These are phyloP conservation scores for Diddensiella transvaalensis DNA, from an alignment of 805 yeast genomes.

Conservation along the genomic window DNA sequence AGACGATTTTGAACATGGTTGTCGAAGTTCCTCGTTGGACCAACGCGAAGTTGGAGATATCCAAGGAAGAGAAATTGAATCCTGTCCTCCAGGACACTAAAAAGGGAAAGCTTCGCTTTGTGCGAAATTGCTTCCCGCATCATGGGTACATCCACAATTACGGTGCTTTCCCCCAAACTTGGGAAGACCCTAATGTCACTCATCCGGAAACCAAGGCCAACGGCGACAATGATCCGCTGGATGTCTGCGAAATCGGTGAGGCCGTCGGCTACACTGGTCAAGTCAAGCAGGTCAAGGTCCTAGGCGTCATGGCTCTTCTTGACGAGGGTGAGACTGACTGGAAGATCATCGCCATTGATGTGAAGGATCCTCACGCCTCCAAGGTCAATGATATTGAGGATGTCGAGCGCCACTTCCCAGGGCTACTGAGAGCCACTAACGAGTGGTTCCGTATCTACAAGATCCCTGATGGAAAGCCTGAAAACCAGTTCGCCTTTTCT, in stretches of 20 bases:
- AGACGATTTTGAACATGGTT: slow-evolving; percentile 81
- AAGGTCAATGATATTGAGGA: slow-evolving; percentile 88
- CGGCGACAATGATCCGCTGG: slow-evolving; percentile 96
- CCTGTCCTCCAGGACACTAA: slow-evolving; percentile 97
- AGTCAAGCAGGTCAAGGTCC: slow-evolving; percentile 84
- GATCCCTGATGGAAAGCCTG: slow-evolving; percentile 97
- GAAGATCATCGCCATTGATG: slow-evolving; percentile 88
- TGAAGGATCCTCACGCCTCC: slow-evolving; percentile 83
- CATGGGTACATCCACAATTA: slow-evolving; percentile 98
- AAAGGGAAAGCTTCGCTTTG: slow-evolving; percentile 94
- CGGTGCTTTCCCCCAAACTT: slow-evolving; percentile 99
- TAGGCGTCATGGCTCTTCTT: slow-evolving; percentile 92
- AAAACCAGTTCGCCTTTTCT: slow-evolving; percentile 92
- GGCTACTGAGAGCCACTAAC: slow-evolving; percentile 86
- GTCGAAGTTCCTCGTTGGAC: slow-evolving; percentile 99
- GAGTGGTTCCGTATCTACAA: slow-evolving; percentile 99
- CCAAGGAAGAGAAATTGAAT: slow-evolving; percentile 77
- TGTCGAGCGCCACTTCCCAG: slow-evolving; percentile 86
- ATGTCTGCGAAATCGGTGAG: slow-evolving; percentile 87
- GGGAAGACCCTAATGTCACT: slow-evolving; percentile 83
- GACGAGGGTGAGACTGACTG: slow-evolving; percentile 99
- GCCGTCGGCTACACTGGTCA: slow-evolving; percentile 59
- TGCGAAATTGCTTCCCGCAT: slow-evolving; percentile 97
- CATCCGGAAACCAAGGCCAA: slow-evolving; percentile 48
- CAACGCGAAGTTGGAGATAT: slow-evolving; percentile 93